These are phyloP conservation scores for Earliella scabrosa DNA, from an alignment of 1,284 basidiomycete genomes.

Conservation along the genomic window DNA sequence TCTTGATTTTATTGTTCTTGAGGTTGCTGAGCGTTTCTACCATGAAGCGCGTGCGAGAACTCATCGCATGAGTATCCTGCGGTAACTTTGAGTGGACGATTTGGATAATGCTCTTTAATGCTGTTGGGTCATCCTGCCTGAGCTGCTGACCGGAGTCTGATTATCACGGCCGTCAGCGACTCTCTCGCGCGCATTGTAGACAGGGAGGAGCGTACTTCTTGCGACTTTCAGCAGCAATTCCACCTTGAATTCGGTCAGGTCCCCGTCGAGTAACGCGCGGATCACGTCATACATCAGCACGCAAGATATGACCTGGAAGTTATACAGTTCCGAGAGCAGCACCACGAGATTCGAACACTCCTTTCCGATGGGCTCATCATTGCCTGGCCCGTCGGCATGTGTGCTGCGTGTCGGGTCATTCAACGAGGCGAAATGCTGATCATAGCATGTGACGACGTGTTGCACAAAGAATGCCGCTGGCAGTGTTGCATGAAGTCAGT, in stretches of 20 bases:
- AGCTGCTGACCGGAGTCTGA: conserved; percentile 86
- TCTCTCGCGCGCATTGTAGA: no score
- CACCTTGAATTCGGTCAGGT: conserved; percentile 79
- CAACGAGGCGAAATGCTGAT: conserved; percentile 50
- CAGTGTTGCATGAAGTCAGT: background rate
- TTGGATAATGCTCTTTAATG: conserved; percentile 83
- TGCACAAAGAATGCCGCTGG: conserved; percentile 83
- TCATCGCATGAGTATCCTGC: conserved; percentile 58
- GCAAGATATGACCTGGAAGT: conserved; percentile 92
- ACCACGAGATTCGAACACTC: conserved; percentile 90
- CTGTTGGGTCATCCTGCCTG: conserved; percentile 85
- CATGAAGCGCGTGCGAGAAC: conserved; percentile 91
- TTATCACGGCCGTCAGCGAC: background rate
- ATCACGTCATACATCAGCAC: conserved; percentile 91
- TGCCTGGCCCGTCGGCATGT: conserved; percentile 6
- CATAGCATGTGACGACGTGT: conserved; percentile 67
- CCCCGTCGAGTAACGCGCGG: conserved; percentile 70
- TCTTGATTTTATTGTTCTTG: conserved; percentile 89
- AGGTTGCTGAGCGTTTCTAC: conserved; percentile 88
- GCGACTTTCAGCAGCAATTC: conserved; percentile 89
- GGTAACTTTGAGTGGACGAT: conserved; percentile 80
- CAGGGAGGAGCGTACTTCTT: conserved; percentile 68
- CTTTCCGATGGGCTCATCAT: conserved; percentile 63
- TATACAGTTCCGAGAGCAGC: conserved; percentile 92
- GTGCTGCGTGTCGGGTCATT: no score